Evolutionary conservation across 2,329 filamentous ascomycete genomes (phyloP).

Genomic region (Fusarium napiforme): DNA sequence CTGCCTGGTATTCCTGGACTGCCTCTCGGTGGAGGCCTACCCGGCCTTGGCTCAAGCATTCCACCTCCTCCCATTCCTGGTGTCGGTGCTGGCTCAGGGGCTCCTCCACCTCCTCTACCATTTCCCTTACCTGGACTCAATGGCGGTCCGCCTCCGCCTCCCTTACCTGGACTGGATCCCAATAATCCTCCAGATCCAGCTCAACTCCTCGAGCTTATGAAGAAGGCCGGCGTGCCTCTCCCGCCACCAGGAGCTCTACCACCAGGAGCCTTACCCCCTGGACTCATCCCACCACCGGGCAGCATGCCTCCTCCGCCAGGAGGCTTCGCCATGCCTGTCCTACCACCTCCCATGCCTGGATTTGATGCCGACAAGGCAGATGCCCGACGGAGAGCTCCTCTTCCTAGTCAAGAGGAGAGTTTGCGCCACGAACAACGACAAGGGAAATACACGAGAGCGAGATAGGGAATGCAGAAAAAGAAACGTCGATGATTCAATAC

Average conservation of each 20-base stretch:
- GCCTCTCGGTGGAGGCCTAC: conserved; percentile 56
- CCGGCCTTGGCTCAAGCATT: conserved; percentile 56
- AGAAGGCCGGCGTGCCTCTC: conserved; percentile 70
- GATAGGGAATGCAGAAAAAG: conserved; percentile 47
- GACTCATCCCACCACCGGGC: conserved; percentile 56
- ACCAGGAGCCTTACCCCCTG: conserved; percentile 58
- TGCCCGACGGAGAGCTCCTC: conserved; percentile 68
- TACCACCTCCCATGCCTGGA: conserved; percentile 54
- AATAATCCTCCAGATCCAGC: conserved; percentile 70
- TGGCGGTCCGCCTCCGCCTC: conserved; percentile 58
- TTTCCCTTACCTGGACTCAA: conserved; percentile 63
- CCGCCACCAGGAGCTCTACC: conserved; percentile 63
- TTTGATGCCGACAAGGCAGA: conserved; percentile 47
- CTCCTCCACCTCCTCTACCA: conserved; percentile 61
- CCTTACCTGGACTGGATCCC: conserved; percentile 67
- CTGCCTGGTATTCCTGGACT: conserved; percentile 70
- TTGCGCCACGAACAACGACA: conserved; percentile 79
- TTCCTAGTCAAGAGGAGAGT: conserved; percentile 87
- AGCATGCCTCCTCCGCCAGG: conserved; percentile 50
- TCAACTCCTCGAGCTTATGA: conserved; percentile 72
- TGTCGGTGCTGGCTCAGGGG: conserved; percentile 55
- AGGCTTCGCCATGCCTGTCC: conserved; percentile 49
- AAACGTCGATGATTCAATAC: conserved; percentile 33
- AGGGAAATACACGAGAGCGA: conserved; percentile 67
- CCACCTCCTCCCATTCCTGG: conserved; percentile 62